Conservation (phyloP, 1,284 basidiomycete species). For the Sporisorium reilianum region DNA sequence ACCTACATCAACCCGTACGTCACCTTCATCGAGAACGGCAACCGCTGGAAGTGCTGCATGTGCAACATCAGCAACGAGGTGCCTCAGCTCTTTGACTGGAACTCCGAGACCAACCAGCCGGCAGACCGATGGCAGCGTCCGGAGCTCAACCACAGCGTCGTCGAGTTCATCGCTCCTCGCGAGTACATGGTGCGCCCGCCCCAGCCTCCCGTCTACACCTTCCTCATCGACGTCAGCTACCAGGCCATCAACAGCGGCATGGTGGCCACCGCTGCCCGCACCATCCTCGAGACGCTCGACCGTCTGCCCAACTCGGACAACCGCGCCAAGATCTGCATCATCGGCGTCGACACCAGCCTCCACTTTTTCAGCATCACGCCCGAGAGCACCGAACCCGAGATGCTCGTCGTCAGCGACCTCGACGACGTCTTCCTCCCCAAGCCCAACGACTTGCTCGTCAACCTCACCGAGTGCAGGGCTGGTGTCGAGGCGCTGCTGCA, state of each 20-base stretch:
- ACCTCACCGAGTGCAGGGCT: conserved; percentile 85
- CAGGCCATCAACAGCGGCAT: conserved; percentile 83
- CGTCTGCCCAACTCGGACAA: conserved; percentile 94
- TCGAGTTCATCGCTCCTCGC: conserved; percentile 97
- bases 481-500: conserved; percentile 86
- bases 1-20: conserved; percentile 99
- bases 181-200: conserved; percentile 99
- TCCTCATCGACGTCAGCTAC: conserved; percentile 96
- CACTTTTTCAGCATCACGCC: conserved; percentile 94
- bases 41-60: conserved; percentile 99
- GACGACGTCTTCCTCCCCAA: conserved; percentile 98
- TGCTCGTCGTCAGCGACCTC: conserved; percentile 97
- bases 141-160: conserved; percentile 91
- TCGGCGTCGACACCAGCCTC: conserved; percentile 90
- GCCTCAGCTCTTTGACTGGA: conserved; percentile 98
- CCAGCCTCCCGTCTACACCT: conserved; percentile 95
- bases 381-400: conserved; percentile 84
- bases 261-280: conserved; percentile 96
- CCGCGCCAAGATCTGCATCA: conserved; percentile 90
- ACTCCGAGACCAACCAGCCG: conserved; percentile 90
- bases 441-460: conserved; percentile 93
- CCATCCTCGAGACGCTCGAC: conserved; percentile 93
- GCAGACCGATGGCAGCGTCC: conserved; percentile 93
- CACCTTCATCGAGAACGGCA: conserved; percentile 97
- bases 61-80: conserved; percentile 99